phyloP scores from a whole-genome alignment of 2,329 filamentous ascomycete genomes.

The Cylindrodendrum hubeiense region DNA sequence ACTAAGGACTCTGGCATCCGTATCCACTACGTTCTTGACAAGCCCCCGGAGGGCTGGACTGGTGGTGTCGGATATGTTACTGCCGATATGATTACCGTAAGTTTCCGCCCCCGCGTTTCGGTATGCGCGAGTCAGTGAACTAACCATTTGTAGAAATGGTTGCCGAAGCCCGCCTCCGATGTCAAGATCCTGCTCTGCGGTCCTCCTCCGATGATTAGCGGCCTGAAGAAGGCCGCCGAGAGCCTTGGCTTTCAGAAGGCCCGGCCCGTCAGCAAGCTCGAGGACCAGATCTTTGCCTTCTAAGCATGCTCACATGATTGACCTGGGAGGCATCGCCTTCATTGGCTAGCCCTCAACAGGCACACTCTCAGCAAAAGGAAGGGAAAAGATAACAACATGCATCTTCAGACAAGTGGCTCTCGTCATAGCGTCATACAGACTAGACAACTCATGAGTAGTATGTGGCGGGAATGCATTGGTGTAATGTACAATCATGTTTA shows the following conservation, averaged over 20 bases:
- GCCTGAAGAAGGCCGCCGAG: conserved; percentile 96
- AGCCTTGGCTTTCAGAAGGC: conserved; percentile 92
- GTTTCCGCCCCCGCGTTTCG: conserved; percentile 37
- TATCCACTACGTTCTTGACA: conserved; percentile 96
- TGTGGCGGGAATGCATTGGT: background rate
- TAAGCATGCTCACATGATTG: conserved; percentile 41
- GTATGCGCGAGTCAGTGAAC: conserved; percentile 7
- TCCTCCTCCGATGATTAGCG: conserved; percentile 95
- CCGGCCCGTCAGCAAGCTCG: conserved; percentile 94
- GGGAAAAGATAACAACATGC: background rate
- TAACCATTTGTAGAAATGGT: conserved; percentile 69
- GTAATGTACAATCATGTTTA: conserved; percentile 7
- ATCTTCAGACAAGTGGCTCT: background rate
- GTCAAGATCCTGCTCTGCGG: conserved; percentile 96
- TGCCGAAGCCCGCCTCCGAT: conserved; percentile 86
- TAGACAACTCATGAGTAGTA: background rate
- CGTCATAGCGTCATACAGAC: background rate
- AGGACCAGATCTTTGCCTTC: conserved; percentile 98
- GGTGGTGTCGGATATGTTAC: conserved; percentile 97
- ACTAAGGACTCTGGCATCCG: conserved; percentile 84
- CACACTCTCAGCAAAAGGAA: background rate
- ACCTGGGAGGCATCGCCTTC: background rate
- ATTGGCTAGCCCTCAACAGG: background rate
- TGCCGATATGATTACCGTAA: conserved; percentile 91
- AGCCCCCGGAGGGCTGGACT: conserved; percentile 90